These are phyloP conservation scores for Fragilariopsis cylindrus DNA, from an alignment of 108 stramenopile species.

Conservation along the genomic window DNA sequence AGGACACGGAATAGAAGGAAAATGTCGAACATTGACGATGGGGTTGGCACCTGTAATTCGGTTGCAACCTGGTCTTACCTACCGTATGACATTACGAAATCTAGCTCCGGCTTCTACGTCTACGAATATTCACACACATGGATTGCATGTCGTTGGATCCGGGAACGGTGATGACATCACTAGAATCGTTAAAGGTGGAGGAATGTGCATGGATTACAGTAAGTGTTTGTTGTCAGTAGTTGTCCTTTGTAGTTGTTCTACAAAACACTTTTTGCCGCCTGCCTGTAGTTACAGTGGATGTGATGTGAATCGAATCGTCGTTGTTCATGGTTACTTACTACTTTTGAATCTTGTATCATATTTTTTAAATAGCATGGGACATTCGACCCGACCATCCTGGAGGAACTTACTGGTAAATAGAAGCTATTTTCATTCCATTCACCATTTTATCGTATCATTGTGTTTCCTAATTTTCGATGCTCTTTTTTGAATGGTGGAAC, in stretches of 20 bases:
- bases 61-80: conserved; percentile 16
- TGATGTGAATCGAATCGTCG: too few relatives aligned
- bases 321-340: neutral
- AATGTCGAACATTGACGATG: neutral
- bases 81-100: conserved; percentile 20
- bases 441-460: too few relatives aligned
- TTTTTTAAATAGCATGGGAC: conserved; percentile 13
- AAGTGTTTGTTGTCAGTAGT: neutral
- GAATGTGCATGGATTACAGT: conserved; percentile 4
- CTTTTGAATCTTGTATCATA: neutral
- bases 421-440: too few relatives aligned
- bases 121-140: conserved; percentile 26
- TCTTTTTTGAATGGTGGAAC: conserved; percentile 3
- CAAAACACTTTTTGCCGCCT: neutral
- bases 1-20: neutral
- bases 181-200: conserved; percentile 22
- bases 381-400: conserved; percentile 20
- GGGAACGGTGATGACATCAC: conserved; percentile 24
- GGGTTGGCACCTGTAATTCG: conserved; percentile 27
- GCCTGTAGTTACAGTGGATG: too few relatives aligned
- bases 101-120: conserved; percentile 19
- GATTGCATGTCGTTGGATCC: conserved; percentile 23
- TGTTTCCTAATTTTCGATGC: neutral
- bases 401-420: conserved; percentile 24
- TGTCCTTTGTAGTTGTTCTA: neutral